Percentiles rank a stretch among this genome's conserved stretches.
These are phyloP conservation scores for Hordeum vulgare DNA, from an alignment of 176 grass and related monocot genomes.

Conservation along the genomic window MorexV3_pseudomolecules_assembly NC_058523.1:63726779-63727278, in stretches of 20 bases:
- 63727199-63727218: slow-evolving; percentile 29
- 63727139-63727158: not conserved
- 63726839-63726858: too few species aligned
- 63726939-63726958: slow-evolving; percentile 29
- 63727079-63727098: slow-evolving; percentile 4
- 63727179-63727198: not conserved
- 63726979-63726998: slow-evolving; percentile 36
- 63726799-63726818: too few species aligned
- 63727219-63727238: slow-evolving; percentile 42
- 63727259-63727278: slow-evolving; percentile 61
- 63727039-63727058: slow-evolving; percentile 1
- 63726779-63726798: too few species aligned
- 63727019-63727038: slow-evolving; percentile 1
- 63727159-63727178: not conserved
- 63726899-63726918: too few species aligned
- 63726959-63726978: slow-evolving; percentile 23
- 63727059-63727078: slow-evolving; percentile 15
- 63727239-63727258: slow-evolving; percentile 40
- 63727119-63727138: not conserved
- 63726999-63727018: slow-evolving; percentile 20
- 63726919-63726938: not conserved
- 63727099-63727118: not conserved
- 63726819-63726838: too few species aligned
- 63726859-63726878: too few species aligned
- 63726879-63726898: too few species aligned